Conservation (phyloP, 2,329 filamentous ascomycete species). For the Fusarium chlamydosporum region DNA sequence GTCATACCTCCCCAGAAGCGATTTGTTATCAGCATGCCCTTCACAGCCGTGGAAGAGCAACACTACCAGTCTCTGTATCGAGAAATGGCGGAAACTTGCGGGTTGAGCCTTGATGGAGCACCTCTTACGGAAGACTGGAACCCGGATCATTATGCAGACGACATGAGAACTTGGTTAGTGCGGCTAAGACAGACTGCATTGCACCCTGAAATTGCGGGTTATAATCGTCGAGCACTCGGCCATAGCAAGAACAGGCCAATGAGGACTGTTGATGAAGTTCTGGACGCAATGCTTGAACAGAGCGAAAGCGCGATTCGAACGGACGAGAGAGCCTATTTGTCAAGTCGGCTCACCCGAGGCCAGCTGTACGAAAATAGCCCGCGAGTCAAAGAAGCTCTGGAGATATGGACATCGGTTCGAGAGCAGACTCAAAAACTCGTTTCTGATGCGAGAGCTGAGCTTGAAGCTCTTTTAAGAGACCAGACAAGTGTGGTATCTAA, state of each 20-base stretch:
- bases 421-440: slow-evolving; percentile 68
- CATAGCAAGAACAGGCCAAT: slow-evolving; percentile 75
- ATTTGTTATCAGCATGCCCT: slow-evolving; percentile 89
- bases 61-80: slow-evolving; percentile 84
- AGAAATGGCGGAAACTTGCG: slow-evolving; percentile 79
- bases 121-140: slow-evolving; percentile 75
- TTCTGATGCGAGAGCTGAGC: slow-evolving; percentile 72
- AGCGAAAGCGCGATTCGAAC: slow-evolving; percentile 76
- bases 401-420: slow-evolving; percentile 75
- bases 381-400: slow-evolving; percentile 75
- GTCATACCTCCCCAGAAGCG: slow-evolving; percentile 85
- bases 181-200: slow-evolving; percentile 85
- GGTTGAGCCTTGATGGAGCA: slow-evolving; percentile 73
- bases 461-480: slow-evolving; percentile 64
- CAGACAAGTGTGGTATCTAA: slow-evolving; percentile 16
- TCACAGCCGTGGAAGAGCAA: slow-evolving; percentile 91
- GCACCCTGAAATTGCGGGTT: slow-evolving; percentile 83
- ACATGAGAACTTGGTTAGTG: slow-evolving; percentile 84
- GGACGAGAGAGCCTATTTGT: slow-evolving; percentile 77
- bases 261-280: slow-evolving; percentile 85
- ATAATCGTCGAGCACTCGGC: slow-evolving; percentile 74
- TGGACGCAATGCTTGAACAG: slow-evolving; percentile 92
- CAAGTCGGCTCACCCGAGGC: slow-evolving; percentile 75
- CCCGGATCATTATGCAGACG: slow-evolving; percentile 73
- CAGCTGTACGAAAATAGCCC: slow-evolving; percentile 85